Conservation (phyloP, 257 asterid genomes). For the Salvia rosmarinus region DNA sequence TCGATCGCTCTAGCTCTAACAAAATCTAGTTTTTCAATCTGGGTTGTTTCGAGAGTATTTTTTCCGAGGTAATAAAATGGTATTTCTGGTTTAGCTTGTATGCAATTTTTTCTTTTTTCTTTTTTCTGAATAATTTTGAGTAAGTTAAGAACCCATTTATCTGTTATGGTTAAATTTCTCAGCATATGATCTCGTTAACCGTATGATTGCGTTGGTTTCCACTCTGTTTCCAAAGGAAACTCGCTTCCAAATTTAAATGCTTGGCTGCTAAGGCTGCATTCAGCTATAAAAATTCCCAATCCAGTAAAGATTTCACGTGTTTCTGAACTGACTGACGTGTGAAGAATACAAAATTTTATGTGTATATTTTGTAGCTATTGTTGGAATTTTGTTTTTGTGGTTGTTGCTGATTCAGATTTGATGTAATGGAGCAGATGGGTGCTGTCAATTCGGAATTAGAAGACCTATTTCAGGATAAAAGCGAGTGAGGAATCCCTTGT, state of each 20-base stretch:
- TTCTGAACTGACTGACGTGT: background rate
- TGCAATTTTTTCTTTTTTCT: background rate
- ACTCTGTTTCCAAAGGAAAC: conserved; percentile 1
- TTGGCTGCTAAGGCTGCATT: conserved; percentile 10
- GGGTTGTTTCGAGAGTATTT: conserved; percentile 21
- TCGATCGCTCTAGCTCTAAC: background rate
- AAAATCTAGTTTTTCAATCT: background rate
- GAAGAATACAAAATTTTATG: background rate
- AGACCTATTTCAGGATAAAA: conserved; percentile 64
- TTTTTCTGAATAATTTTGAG: background rate
- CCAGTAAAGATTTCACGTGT: conserved; percentile 26
- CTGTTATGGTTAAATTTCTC: background rate
- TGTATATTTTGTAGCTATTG: background rate
- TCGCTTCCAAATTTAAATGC: background rate
- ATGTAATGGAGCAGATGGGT: conserved; percentile 59
- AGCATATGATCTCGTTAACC: no score
- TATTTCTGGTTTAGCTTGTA: background rate
- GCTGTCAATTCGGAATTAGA: conserved; percentile 66
- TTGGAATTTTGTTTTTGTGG: background rate
- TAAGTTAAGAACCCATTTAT: conserved; percentile 7
- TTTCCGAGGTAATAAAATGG: conserved; percentile 38
- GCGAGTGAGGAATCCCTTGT: conserved; percentile 81
- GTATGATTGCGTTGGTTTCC: background rate
- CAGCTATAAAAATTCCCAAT: background rate
- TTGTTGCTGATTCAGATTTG: conserved; percentile 22